Base-by-base conservation (phyloP, 192 early-diverging fungal genomes). In the Mortierella hygrophila region DNA sequence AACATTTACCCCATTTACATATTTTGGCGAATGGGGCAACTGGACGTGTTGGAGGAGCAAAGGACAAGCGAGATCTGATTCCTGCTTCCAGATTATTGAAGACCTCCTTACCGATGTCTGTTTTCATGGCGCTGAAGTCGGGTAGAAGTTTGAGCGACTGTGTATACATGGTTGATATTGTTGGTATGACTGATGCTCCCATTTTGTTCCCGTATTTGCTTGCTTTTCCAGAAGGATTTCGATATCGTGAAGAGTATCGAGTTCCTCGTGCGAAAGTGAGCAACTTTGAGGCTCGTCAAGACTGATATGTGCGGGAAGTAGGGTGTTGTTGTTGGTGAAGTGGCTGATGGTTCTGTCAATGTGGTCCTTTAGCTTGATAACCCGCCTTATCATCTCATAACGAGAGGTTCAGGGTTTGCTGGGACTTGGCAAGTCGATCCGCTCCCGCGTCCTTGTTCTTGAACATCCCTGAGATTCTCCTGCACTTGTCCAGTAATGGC, bases 401-500 rank as follows among this genome's bases (percentile, higher is more conserved):
- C 65, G 60, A 20, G 44, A 52, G 32, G 68, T 76, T 63, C 75
- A 76, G 4, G 5, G 35, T 4, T 37, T 44, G n/a, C 76, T 77
- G 65, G 44, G 1, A 0, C 23, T 49, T 77, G 26, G 63, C 76
- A 68, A 77, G 63, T 18, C 2, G 26, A 77, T 69, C 20, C 41
- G 76, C 76, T 52, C 69, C 29, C 6, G 18, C 23, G 7, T 77
- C 76, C 65, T 69, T 77, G 46, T 69, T 77, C 46, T 77, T 77
- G 76, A 77, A 77, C 13, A 77, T 29, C 65, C n/a, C 16, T 2
- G 76, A 68, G 0, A 69, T 77, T 32, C 29, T 77, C 32, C 32
- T n/a, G 76, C 65, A 77, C 65, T 77, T 77, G n/a, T 76, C 75
- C 76, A 77, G 46, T 46, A 77, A 8, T 8, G 76, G 76, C 41